Base-by-base conservation (phyloP, 352 stramenopile species). In the Phytophthora cactorum region DNA sequence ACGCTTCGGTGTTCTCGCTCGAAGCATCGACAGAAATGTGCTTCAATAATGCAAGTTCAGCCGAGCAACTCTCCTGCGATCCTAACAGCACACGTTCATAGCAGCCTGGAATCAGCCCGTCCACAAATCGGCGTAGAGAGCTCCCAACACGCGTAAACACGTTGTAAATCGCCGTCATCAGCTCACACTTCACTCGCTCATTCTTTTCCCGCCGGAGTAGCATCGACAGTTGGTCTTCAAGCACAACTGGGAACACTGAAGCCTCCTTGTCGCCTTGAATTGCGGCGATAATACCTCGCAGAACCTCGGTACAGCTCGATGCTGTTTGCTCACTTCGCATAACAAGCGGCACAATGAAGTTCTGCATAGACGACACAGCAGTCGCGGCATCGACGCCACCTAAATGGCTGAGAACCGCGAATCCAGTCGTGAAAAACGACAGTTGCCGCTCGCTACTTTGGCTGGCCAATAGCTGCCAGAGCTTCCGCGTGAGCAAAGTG, bases 401-500 rank as follows among this genome's bases (percentile, higher is more conserved):
- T 5, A 83, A 66, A 15, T 63, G 25, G 3, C 55, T 12, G 4
- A 82, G 46, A 15, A 80, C 58, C 25, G 57, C 70, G 43, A 87
- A 83, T 41, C 71, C 72, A 11, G 72, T 76, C 32, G 68, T 71
- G 38, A 76, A 80, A 52, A 83, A 76, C 27, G 66, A 59, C 5
- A 66, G 8, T n/a, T 52, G 31, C 6, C 59, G 29, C 11, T 39
- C 38, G n/a, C 28, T 55, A 15, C 3, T 57, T 41, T 71, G 32
- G 53, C 38, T 66, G 28, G 59, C 70, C 15, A 86, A 52, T 9
- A 84, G 53, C 29, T 71, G 56, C 78, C 78, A 86, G 3, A 85
- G 55, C 53, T 79, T 79, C 3, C 60, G 62, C 5, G 74, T 68
- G 22, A 87, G 62, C 38, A 76, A 8, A n/a, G 79, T 81, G 15